phyloP scores from a whole-genome alignment of 2,329 filamentous ascomycete species.

The Colletotrichum sp. region DNA sequence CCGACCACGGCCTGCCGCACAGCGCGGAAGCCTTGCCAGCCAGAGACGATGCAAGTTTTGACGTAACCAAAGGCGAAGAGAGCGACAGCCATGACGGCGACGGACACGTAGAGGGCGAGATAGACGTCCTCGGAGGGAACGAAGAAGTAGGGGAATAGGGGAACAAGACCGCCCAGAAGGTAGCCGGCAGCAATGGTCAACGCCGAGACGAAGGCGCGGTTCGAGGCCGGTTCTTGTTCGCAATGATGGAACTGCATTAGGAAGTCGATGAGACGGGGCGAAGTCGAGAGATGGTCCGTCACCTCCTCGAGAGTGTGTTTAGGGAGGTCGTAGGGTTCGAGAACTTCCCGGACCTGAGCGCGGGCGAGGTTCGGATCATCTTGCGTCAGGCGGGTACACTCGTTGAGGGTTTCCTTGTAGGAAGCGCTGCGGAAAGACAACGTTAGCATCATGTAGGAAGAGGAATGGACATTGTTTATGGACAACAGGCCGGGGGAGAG shows the following conservation, averaged over 20 bases:
- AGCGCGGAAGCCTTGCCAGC: constrained; percentile 20
- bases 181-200: constrained; percentile 72
- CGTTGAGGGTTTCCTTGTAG: constrained; percentile 28
- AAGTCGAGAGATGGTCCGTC: constrained; percentile 25
- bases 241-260: constrained; percentile 65
- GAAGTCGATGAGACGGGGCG: constrained; percentile 56
- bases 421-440: constrained; percentile 12
- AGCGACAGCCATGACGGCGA: constrained; percentile 64
- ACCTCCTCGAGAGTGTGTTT: constrained; percentile 21
- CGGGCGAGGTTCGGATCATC: constrained; percentile 45
- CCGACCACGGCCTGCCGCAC: constrained; percentile 27
- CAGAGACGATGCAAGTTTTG: constrained; percentile 57
- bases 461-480: not conserved
- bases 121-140: constrained; percentile 40
- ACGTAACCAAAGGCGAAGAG: constrained; percentile 69
- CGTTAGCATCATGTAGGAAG: not conserved
- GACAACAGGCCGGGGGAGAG: not conserved
- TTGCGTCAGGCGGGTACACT: constrained; percentile 46
- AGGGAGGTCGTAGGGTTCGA: constrained; percentile 56
- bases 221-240: constrained; percentile 48
- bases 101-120: constrained; percentile 62
- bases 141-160: constrained; percentile 73
- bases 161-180: constrained; percentile 73
- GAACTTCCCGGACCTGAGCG: constrained; percentile 53
- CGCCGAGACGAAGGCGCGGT: constrained; percentile 59